Base-by-base conservation (phyloP, 2,329 filamentous ascomycete species). In the Penicillium expansum region DNA sequence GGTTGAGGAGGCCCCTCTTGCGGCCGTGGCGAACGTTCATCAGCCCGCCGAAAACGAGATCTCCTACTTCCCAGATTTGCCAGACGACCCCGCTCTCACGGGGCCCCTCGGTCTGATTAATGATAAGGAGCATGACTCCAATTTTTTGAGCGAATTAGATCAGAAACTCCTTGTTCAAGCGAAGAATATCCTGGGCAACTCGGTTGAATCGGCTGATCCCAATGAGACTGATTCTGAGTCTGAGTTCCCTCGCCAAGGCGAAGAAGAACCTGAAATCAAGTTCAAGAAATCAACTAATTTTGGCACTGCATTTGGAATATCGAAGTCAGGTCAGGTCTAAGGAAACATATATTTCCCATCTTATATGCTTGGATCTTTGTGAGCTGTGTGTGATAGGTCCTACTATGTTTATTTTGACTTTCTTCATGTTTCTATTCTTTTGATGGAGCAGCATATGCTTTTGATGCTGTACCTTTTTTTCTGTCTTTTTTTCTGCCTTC, bases 271-370 rank as follows among this genome's bases (percentile, higher is more conserved):
- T 18, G 73, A 76, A 62, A 64, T 78, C 56, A 76, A 71, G 59
- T 74, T 79, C 62, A 78, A 71, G 60, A 74, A 75, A 27, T 75
- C 73, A 16, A 78, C 73, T 18, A 79, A 79, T 65, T 79, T 80
- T 69, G 77, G 77, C n/a, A 77, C 75, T 55, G 77, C 76, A 5
- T 79, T 77, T 72, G 77, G 77, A 45, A 43, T 62, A 43, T 60
- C 65, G 10, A 62, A 64, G 44, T 59, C 50, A 29, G 57, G 62
- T 35, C 59, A 58, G 53, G 47, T 61, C 48, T 66, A 47, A 61
- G 33, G n/a, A 35, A 22, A 42, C 20, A 33, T 30, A 47, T 27
- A 22, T 52, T 50, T 18, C 33, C 22, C 32, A 56, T 52, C 32
- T 56, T 52, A 41, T 56, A 50, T 11, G 29, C 38, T 33, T 50